Conservation (phyloP, 257 asterid genomes). For the Scutellaria barbata region DNA sequence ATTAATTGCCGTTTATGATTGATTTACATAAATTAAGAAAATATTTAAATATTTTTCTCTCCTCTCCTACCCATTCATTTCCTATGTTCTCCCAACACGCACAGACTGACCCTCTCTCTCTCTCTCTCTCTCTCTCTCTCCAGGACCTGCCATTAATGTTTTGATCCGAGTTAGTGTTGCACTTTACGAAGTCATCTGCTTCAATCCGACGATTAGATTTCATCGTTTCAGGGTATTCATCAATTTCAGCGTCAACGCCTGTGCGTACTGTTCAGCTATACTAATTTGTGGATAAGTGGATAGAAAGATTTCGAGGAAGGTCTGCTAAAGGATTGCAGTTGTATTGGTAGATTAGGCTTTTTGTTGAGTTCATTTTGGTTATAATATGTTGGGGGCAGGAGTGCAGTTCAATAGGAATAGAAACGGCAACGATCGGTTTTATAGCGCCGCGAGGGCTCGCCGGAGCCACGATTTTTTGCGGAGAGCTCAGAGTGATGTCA, state of each 20-base stretch:
- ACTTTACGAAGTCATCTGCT: slow-evolving; percentile 18
- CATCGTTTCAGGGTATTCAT: slow-evolving; percentile 14
- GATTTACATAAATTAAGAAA: not conserved
- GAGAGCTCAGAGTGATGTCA: slow-evolving; percentile 66
- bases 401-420: slow-evolving; percentile 68
- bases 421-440: slow-evolving; percentile 74
- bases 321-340: slow-evolving; percentile 5
- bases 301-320: not conserved
- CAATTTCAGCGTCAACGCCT: slow-evolving; percentile 20
- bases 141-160: slow-evolving; percentile 12
- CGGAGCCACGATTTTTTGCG: slow-evolving; percentile 54
- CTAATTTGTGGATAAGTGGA: not conserved
- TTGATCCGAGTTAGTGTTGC: slow-evolving; percentile 35
- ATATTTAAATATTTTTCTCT: slow-evolving; percentile 9
- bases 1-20: not conserved
- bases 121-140: slow-evolving; percentile 2
- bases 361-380: slow-evolving; percentile 16
- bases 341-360: slow-evolving; percentile 34
- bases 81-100: slow-evolving; percentile 11
- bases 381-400: slow-evolving; percentile 74
- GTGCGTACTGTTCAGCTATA: slow-evolving; percentile 3
- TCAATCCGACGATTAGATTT: slow-evolving; percentile 11
- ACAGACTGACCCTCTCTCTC: not conserved
- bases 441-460: slow-evolving; percentile 66
- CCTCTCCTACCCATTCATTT: slow-evolving; percentile 26